Base-by-base conservation (phyloP, 192 early-diverging fungal genomes). In the Mortierella claussenii region DNA sequence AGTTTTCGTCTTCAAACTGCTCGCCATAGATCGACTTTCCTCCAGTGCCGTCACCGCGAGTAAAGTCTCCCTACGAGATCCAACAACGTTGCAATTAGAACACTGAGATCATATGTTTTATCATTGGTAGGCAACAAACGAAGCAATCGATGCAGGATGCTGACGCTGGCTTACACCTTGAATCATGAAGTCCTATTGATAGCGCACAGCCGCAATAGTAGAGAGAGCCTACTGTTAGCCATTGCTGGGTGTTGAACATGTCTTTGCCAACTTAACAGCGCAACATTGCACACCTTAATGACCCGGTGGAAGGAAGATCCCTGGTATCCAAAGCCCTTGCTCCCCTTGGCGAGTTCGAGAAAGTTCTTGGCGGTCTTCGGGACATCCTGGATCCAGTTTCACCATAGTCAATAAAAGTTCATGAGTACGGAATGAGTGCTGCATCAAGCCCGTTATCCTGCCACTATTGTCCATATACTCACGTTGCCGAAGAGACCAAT, bases 321-420 rank as follows among this genome's bases (percentile, higher is more conserved):
- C 48, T 69, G 50, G 57, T 54, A 82, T 44, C 81, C 69, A 50
- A 66, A 70, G 5, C 66, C 70, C 6, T 67, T 54, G 24, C 10
- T 93, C 68, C 94, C 93, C 55, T 93, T 98, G 83, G 93, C 92
- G 55, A 98, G 89, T 32, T 89, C 90, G 18, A 93, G 85, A 82
- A 98, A 98, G 89, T 98, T 98, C 80, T 96, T 90, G 51, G 89
- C 90, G 13, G 91, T 93, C 69, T 84, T 88, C 55, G 90, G 90
- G 11, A 90, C 88, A 53, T 63, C 65, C 79, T 81, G 24, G 24
- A 60, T 31, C 37, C 7, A 40, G 37, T 10, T 40, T 40, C 7
- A 13, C 7, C 7, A 40, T 7, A 40, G 37, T 40, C 37, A 40
- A 40, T 40, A 40, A 40, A 40, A 40, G 37, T 10, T 40, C 37